Evolutionary conservation across 108 stramenopile genomes (phyloP).

Genomic region (Nitzschia sp.): DNA sequence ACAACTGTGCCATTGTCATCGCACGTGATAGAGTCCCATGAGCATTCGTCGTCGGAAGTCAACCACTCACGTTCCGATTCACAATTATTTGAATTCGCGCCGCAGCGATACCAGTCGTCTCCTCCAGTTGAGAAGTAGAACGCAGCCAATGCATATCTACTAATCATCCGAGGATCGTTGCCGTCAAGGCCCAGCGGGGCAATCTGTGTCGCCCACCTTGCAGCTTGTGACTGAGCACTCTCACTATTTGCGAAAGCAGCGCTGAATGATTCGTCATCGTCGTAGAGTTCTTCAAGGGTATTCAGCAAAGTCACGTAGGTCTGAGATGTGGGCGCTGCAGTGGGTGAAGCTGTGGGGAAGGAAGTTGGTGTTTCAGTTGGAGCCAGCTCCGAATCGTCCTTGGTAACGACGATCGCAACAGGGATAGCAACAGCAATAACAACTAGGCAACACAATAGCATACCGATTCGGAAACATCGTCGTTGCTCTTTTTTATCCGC

Average conservation of each 20-base stretch:
- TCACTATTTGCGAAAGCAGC: slow-evolving; percentile 9
- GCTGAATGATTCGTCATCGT: not conserved
- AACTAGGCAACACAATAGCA: slow-evolving; percentile 10
- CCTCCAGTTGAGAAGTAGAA: slow-evolving; percentile 43
- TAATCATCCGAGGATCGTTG: slow-evolving; percentile 22
- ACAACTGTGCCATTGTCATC: slow-evolving; percentile 2
- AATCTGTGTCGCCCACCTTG: slow-evolving; percentile 20
- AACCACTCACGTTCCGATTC: slow-evolving; percentile 19
- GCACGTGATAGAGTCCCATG: slow-evolving; percentile 27
- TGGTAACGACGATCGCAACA: slow-evolving; percentile 13
- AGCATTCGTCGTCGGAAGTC: slow-evolving; percentile 30
- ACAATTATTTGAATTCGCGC: slow-evolving; percentile 12
- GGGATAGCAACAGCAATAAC: slow-evolving; percentile 26
- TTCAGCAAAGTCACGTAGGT: slow-evolving; percentile 11
- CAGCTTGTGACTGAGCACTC: slow-evolving; percentile 31
- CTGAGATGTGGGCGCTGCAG: slow-evolving; percentile 27
- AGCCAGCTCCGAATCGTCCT: not conserved
- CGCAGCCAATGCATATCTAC: slow-evolving; percentile 35
- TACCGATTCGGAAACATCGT: slow-evolving; percentile 13
- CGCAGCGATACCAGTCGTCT: slow-evolving; percentile 33
- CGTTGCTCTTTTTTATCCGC: slow-evolving; percentile 16
- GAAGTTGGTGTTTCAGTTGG: not conserved
- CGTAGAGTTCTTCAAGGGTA: slow-evolving; percentile 7
- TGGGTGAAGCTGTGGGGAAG: slow-evolving; percentile 20
- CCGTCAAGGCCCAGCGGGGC: not conserved